phyloP scores from a whole-genome alignment of 345 rosid genomes.

The Linum usitatissimum region DNA sequence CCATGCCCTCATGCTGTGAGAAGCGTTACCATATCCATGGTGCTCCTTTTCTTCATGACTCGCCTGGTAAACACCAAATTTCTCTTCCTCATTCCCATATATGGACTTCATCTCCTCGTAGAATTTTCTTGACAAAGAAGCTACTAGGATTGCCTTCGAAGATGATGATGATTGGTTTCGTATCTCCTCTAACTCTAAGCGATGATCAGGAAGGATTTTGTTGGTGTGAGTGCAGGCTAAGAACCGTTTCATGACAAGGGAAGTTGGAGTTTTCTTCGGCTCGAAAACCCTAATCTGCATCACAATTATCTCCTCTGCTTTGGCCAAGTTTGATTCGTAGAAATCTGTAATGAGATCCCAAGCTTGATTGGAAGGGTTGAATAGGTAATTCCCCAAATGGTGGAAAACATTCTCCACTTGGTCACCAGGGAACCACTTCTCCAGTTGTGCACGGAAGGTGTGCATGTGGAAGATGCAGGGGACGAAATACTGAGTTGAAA shows the following conservation, averaged over 20 bases:
- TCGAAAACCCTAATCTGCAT: conserved; percentile 17
- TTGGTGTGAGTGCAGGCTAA: neutral
- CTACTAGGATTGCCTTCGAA: conserved; percentile 13
- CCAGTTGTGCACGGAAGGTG: neutral
- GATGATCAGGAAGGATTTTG: neutral
- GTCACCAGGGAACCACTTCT: neutral
- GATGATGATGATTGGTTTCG: too few relatives aligned
- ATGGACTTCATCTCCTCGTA: conserved; percentile 3
- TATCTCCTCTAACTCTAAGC: too few relatives aligned
- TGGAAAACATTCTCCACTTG: conserved; percentile 10
- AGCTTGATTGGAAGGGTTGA: conserved; percentile 18
- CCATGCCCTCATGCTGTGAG: conserved; percentile 23
- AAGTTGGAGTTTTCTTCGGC: neutral
- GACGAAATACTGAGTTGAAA: neutral
- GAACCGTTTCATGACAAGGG: too few relatives aligned
- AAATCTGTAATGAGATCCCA: conserved; percentile 19
- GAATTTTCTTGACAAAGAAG: conserved; percentile 7
- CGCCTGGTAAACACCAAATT: conserved; percentile 24
- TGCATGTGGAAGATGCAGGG: neutral
- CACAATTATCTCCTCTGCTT: conserved; percentile 11
- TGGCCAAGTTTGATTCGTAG: conserved; percentile 16
- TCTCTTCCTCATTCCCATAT: conserved; percentile 18
- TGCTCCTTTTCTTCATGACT: conserved; percentile 21
- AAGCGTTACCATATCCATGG: too few relatives aligned
- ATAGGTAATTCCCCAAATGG: conserved; percentile 19